These are phyloP conservation scores for Pyrus hybrid DNA, from an alignment of 331 rosid genomes.

Conservation along the genomic window DNA sequence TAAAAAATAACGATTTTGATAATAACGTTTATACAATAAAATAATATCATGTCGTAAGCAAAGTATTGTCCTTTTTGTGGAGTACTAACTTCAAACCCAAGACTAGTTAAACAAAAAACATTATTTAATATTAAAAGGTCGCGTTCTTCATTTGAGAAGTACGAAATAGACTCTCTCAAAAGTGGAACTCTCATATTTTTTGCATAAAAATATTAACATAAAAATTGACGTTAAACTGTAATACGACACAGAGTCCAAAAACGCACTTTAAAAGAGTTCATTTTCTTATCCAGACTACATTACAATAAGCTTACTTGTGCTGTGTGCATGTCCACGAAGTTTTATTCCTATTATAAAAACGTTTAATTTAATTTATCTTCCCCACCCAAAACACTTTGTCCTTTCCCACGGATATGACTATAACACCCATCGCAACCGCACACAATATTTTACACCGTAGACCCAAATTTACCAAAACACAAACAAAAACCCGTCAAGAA, in stretches of 20 bases:
- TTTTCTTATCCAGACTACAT: constrained; percentile 5
- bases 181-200: too few relatives aligned
- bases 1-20: too few relatives aligned
- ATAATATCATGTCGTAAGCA: neutral
- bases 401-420: constrained; percentile 3
- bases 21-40: too few relatives aligned
- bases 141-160: neutral
- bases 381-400: neutral
- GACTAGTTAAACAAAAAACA: too few relatives aligned
- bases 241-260: too few relatives aligned
- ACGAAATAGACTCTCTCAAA: too few relatives aligned
- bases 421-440: neutral
- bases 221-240: too few relatives aligned
- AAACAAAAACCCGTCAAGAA: neutral
- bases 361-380: neutral
- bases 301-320: constrained; percentile 22
- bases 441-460: neutral
- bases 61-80: too few relatives aligned
- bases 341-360: neutral
- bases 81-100: too few relatives aligned
- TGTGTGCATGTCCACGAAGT: constrained; percentile 23
- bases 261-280: too few relatives aligned
- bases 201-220: too few relatives aligned
- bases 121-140: neutral
- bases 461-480: constrained; percentile 12